A percentile compares a stretch with the other conserved stretches of the same genome.
These are phyloP conservation scores for Darksidea phi DNA, from an alignment of 495 filamentous ascomycete species.

Conservation along the genomic window DNA sequence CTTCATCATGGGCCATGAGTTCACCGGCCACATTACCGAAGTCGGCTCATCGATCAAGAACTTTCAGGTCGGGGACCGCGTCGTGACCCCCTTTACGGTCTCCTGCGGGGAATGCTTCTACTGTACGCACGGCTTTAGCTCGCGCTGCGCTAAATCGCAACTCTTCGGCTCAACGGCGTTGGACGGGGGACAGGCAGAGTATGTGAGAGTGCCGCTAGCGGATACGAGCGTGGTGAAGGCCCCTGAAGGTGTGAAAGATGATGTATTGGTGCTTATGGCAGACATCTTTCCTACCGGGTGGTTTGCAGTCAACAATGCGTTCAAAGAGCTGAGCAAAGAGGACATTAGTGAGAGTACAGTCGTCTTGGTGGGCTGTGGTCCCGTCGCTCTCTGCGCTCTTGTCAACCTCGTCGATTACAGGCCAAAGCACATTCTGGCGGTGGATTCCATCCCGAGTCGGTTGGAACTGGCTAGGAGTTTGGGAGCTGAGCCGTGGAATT, in stretches of 20 bases:
- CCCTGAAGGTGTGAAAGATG: conserved; percentile 70
- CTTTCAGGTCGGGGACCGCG: conserved; percentile 67
- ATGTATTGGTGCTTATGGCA: conserved; percentile 82
- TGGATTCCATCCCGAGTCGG: conserved; percentile 77
- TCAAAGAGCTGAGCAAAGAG: conserved; percentile 61
- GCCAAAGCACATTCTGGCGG: conserved; percentile 78
- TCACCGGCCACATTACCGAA: conserved; percentile 72
- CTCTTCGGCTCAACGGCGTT: conserved; percentile 74
- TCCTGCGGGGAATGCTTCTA: conserved; percentile 90
- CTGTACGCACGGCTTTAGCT: conserved; percentile 77
- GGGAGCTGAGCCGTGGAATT: conserved; percentile 86
- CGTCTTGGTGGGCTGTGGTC: conserved; percentile 82
- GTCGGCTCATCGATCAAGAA: conserved; percentile 66
- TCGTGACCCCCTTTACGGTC: conserved; percentile 71
- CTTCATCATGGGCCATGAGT: conserved; percentile 80
- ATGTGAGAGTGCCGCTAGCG: conserved; percentile 76
- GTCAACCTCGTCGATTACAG: conserved; percentile 77
- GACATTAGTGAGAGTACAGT: conserved; percentile 69
- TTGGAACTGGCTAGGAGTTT: conserved; percentile 73
- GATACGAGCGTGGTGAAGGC: conserved; percentile 79
- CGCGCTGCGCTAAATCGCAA: conserved; percentile 70
- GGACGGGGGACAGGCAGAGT: conserved; percentile 90
- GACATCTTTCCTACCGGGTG: conserved; percentile 85
- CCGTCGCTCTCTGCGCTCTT: conserved; percentile 74
- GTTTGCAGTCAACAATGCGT: conserved; percentile 83